Conservation (phyloP, 495 filamentous ascomycete species). For the Platismatia glauca region DNA sequence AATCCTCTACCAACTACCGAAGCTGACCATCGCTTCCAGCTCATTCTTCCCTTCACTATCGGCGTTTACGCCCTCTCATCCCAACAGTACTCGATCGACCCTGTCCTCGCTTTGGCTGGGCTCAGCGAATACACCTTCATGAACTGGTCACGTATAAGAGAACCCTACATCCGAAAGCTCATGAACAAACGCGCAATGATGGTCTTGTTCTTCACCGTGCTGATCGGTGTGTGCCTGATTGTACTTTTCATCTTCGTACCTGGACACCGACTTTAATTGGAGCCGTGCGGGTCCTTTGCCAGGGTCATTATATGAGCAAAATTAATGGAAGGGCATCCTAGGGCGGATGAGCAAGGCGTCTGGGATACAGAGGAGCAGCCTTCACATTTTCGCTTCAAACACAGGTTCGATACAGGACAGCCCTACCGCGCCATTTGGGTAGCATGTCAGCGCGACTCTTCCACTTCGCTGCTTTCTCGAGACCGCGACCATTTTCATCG, state of each 20-base stretch:
- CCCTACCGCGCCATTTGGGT: slow-evolving; percentile 6
- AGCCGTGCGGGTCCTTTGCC: background rate
- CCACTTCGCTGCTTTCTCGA: background rate
- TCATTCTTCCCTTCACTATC: slow-evolving; percentile 87
- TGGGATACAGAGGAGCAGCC: slow-evolving; percentile 1
- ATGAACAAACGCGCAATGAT: slow-evolving; percentile 72
- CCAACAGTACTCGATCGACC: slow-evolving; percentile 91
- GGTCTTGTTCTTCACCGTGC: slow-evolving; percentile 58
- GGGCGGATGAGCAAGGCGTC: slow-evolving; percentile 7
- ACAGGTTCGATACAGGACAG: background rate
- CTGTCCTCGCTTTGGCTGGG: slow-evolving; percentile 77
- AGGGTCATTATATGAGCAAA: background rate
- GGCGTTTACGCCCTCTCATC: slow-evolving; percentile 80
- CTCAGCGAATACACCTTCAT: slow-evolving; percentile 93
- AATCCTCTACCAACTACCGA: background rate
- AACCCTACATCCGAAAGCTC: slow-evolving; percentile 80
- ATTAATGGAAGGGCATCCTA: background rate
- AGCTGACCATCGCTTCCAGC: slow-evolving; percentile 37
- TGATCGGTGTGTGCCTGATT: slow-evolving; percentile 67
- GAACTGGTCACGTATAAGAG: slow-evolving; percentile 73
- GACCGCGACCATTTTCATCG: background rate
- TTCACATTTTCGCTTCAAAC: background rate
- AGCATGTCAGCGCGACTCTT: background rate
- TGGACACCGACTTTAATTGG: slow-evolving; percentile 64
- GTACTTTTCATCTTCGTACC: slow-evolving; percentile 89